These are phyloP conservation scores for Atkinsonella texensis DNA, from an alignment of 2,329 filamentous ascomycete species.

Conservation along the genomic window DNA sequence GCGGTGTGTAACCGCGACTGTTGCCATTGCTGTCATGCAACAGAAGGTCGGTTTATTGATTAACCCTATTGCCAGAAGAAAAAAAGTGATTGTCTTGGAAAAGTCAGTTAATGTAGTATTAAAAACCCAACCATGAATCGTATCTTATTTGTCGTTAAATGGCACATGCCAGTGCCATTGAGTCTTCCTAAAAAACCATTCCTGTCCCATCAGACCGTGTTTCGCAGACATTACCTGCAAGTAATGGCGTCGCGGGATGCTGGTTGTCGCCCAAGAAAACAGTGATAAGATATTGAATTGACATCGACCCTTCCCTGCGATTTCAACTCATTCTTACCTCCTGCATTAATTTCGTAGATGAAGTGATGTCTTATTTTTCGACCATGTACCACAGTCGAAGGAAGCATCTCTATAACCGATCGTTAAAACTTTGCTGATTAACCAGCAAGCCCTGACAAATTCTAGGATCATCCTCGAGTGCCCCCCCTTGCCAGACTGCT, in stretches of 20 bases:
- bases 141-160: neutral
- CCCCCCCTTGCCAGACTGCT: no score
- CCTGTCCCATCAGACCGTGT: neutral
- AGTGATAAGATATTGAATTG: neutral
- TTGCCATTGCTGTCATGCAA: neutral
- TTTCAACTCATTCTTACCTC: no score
- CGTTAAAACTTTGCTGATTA: no score
- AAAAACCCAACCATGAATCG: neutral
- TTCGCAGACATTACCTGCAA: neutral
- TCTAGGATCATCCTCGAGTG: neutral
- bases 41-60: neutral
- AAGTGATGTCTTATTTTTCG: no score
- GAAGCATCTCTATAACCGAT: no score
- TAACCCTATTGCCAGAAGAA: neutral
- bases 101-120: neutral
- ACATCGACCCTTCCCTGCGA: no score
- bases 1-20: no score
- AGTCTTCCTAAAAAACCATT: neutral
- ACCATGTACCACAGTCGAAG: no score
- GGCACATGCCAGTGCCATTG: neutral
- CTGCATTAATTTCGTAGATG: no score
- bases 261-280: neutral
- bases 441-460: no score
- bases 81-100: neutral
- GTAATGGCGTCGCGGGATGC: neutral